Conservation (phyloP, 495 filamentous ascomycete species). For the Thermothielavioides terrestris region DNA sequence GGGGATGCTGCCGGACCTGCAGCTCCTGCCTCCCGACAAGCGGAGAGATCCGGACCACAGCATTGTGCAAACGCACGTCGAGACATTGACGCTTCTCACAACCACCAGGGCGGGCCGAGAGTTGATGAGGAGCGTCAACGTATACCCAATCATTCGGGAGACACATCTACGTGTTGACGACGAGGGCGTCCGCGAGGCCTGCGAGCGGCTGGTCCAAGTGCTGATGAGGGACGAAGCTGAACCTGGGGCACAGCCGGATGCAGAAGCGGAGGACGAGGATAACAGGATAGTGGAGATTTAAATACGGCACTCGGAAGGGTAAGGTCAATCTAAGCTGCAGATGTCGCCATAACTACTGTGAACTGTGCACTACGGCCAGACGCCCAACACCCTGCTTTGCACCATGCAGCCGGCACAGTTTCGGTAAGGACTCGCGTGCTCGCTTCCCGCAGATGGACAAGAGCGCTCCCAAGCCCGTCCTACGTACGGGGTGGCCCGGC, state of each 20-base stretch:
- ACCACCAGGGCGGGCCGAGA: slow-evolving; percentile 69
- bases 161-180: slow-evolving; percentile 70
- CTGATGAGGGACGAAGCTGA: slow-evolving; percentile 73
- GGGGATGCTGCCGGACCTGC: slow-evolving; percentile 75
- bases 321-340: neutral
- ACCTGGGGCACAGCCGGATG: slow-evolving; percentile 52
- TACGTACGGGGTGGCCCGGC: neutral
- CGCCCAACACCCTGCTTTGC: neutral
- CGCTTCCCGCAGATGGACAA: slow-evolving; percentile 6
- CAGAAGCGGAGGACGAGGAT: slow-evolving; percentile 26
- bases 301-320: neutral
- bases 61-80: slow-evolving; percentile 77
- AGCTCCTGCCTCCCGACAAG: slow-evolving; percentile 83
- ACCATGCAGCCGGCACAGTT: neutral
- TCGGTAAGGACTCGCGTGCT: slow-evolving; percentile 4
- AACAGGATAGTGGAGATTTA: slow-evolving; percentile 40
- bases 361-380: neutral
- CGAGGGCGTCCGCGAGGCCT: slow-evolving; percentile 74
- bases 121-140: slow-evolving; percentile 60
- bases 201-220: slow-evolving; percentile 84
- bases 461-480: neutral
- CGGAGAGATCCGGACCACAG: slow-evolving; percentile 62
- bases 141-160: slow-evolving; percentile 85
- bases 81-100: slow-evolving; percentile 75
- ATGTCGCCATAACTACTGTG: neutral